These are phyloP conservation scores for Aethionema arabicum DNA, from an alignment of 345 rosid species.

Conservation along the genomic window DNA sequence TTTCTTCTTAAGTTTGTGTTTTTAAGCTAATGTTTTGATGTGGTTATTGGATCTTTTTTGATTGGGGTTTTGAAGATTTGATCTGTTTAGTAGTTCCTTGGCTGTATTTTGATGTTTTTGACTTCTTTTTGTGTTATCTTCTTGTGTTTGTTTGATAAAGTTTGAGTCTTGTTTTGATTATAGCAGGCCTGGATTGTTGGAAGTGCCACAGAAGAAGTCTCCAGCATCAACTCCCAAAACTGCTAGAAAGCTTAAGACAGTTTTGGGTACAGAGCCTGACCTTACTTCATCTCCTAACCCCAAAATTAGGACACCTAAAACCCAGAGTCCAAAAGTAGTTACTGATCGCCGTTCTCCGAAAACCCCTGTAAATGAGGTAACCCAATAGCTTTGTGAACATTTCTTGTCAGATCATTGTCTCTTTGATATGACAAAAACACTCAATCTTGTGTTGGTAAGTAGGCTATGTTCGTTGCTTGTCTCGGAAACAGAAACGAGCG, in stretches of 20 bases:
- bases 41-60: slow-evolving; percentile 12
- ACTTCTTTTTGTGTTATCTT: not conserved
- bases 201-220: slow-evolving; percentile 73
- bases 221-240: slow-evolving; percentile 58
- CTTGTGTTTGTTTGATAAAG: slow-evolving; percentile 24
- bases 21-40: not conserved
- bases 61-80: slow-evolving; percentile 14
- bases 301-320: slow-evolving; percentile 58
- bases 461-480: no score
- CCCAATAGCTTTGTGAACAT: slow-evolving; percentile 5
- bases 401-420: not conserved
- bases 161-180: slow-evolving; percentile 28
- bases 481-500: no score
- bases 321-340: slow-evolving; percentile 63
- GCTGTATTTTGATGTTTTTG: not conserved
- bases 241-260: slow-evolving; percentile 61
- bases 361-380: slow-evolving; percentile 76
- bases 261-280: slow-evolving; percentile 42
- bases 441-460: not conserved
- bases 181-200: slow-evolving; percentile 54
- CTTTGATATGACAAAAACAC: slow-evolving; percentile 2
- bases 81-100: not conserved
- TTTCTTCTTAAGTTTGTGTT: slow-evolving; percentile 8
- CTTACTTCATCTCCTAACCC: slow-evolving; percentile 51
- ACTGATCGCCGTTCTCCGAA: slow-evolving; percentile 68